These are phyloP conservation scores for Acanthamoeba healyi DNA, from an alignment of 208 protist genomes.

Conservation along the genomic window DNA sequence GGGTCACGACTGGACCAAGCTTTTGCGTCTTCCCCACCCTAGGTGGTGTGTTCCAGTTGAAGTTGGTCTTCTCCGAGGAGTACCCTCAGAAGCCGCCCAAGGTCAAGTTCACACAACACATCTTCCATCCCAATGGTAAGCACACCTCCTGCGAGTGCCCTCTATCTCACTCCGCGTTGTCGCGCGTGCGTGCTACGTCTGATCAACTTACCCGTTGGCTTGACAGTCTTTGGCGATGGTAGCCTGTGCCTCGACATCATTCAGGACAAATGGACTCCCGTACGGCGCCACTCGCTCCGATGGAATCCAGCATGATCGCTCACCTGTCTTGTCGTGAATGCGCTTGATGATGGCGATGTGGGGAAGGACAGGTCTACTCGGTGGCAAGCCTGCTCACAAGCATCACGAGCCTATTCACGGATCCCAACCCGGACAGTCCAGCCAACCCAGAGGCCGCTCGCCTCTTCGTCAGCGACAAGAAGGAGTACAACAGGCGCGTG, in stretches of 20 bases:
- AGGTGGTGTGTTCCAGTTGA: constrained; percentile 62
- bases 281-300: not conserved
- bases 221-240: constrained; percentile 55
- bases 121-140: constrained; percentile 73
- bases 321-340: not conserved
- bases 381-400: constrained; percentile 51
- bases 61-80: constrained; percentile 31
- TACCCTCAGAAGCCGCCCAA: constrained; percentile 72
- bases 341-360: no score
- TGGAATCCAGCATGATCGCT: not conserved
- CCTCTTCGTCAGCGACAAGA: constrained; percentile 82
- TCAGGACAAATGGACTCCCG: constrained; percentile 70
- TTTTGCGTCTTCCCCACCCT: not conserved
- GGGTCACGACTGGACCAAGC: not conserved
- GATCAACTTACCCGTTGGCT: no score
- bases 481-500: constrained; percentile 82
- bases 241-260: constrained; percentile 72
- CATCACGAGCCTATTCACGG: constrained; percentile 90
- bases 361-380: constrained; percentile 42
- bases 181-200: not conserved
- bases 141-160: not conserved
- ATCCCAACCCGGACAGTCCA: constrained; percentile 93
- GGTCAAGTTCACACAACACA: constrained; percentile 33
- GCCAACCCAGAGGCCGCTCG: constrained; percentile 92
- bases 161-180: not conserved